These are phyloP conservation scores for Plectranthus barbatus DNA, from an alignment of 257 asterid species.

Conservation along the genomic window DNA sequence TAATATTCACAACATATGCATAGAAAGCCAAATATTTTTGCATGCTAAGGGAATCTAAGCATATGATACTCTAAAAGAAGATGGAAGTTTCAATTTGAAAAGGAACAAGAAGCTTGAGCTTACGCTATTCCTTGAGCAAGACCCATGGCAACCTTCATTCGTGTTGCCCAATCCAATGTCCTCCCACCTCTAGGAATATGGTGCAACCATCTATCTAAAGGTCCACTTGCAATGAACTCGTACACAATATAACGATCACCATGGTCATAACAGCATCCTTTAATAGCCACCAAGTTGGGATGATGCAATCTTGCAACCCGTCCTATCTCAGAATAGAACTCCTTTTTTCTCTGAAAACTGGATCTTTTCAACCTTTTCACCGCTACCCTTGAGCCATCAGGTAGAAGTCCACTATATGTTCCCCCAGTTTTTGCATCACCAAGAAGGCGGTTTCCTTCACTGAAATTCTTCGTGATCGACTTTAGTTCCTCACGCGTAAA, in stretches of 20 bases:
- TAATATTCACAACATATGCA: neutral
- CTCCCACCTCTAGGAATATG: slow-evolving; percentile 91
- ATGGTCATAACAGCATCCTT: slow-evolving; percentile 92
- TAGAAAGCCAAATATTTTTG: neutral
- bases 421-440: slow-evolving; percentile 98
- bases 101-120: slow-evolving; percentile 20
- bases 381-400: slow-evolving; percentile 87
- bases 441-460: slow-evolving; percentile 89
- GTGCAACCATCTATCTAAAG: slow-evolving; percentile 93
- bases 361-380: slow-evolving; percentile 92
- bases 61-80: neutral
- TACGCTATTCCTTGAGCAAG: slow-evolving; percentile 99
- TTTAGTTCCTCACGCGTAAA: slow-evolving; percentile 81
- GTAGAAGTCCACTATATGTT: slow-evolving; percentile 81
- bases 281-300: slow-evolving; percentile 82
- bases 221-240: slow-evolving; percentile 83
- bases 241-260: slow-evolving; percentile 90
- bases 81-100: neutral
- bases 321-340: slow-evolving; percentile 92
- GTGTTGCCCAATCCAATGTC: slow-evolving; percentile 88
- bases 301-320: slow-evolving; percentile 88
- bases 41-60: too few species aligned
- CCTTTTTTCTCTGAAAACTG: slow-evolving; percentile 90
- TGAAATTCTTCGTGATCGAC: slow-evolving; percentile 85
- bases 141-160: slow-evolving; percentile 85